Evolutionary conservation across 805 yeast genomes (phyloP), one percentile per base, ranked within the genome.

Genomic region (Yamadazyma philogaea): DNA sequence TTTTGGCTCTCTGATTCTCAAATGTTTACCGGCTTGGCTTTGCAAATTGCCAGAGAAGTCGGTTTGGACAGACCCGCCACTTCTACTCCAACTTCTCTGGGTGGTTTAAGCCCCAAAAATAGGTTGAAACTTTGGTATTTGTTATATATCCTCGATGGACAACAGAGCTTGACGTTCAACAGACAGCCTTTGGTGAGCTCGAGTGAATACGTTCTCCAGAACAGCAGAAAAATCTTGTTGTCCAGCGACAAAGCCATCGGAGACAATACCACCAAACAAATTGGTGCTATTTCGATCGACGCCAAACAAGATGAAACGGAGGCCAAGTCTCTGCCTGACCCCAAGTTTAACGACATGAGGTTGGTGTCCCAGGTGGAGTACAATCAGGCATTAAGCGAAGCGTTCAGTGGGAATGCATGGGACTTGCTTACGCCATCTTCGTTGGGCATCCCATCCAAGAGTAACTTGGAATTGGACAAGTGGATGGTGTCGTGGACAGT

Each of bases 401-500:
- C 81, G 0, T 78, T 82, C 47, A 66, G 61, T 39, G 82, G 81
- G 2, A 68, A 75, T 47, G 80, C 82, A 0, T 78, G 85, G 84
- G 81, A 75, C 42, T 56, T 79, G 16, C 58, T 82, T 30, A 66
- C 77, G 0, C 87, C 87, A 0, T 65, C 79, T 1, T 64, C 77
- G 1, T 77, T 82, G 56, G 89, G 89, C 0, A 69, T 82, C 7
- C 87, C 87, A 0, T 82, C 84, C 55, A 77, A 75, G 49, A 74
- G 81, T 6, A 82, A 82, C 54, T 59, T 82, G 43, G 86, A 81
- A 44, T 60, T 82, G 28, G 89, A 82, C 53, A 80, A 76, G 58
- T 82, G 89, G 89, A 82, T 82, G 87, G 86, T 82, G 4, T 81
- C 82, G 16, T 82, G 89, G 89, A 80, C 89, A 0, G 85, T 83